Evolutionary conservation across 345 rosid species (phyloP).

Genomic region (Anastatica hierochuntica): DNA sequence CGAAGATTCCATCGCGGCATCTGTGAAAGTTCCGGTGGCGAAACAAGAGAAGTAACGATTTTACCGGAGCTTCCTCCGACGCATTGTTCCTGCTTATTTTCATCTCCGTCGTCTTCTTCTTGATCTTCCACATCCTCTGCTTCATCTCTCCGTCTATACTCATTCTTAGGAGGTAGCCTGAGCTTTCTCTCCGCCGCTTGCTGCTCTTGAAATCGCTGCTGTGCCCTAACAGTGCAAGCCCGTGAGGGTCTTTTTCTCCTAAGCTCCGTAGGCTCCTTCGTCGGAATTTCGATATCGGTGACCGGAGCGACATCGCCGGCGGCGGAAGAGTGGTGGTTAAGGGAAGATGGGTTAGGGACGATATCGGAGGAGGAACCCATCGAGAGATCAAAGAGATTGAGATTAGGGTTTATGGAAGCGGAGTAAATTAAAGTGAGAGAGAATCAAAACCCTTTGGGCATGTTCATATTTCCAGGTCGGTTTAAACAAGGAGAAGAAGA

Average conservation of each 20-base stretch:
- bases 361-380: not conserved
- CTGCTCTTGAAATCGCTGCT: slow-evolving; percentile 54
- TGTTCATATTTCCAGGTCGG: no score
- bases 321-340: slow-evolving; percentile 21
- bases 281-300: not conserved
- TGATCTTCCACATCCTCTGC: slow-evolving; percentile 25
- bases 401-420: not conserved
- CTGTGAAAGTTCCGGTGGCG: slow-evolving; percentile 64
- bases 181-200: slow-evolving; percentile 49
- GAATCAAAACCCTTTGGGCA: no score
- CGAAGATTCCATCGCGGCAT: slow-evolving; percentile 78
- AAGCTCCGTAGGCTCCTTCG: slow-evolving; percentile 8
- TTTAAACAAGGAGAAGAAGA: no score
- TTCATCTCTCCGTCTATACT: slow-evolving; percentile 26
- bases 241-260: slow-evolving; percentile 80
- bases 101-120: slow-evolving; percentile 19
- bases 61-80: slow-evolving; percentile 30
- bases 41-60: slow-evolving; percentile 59
- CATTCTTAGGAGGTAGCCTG: slow-evolving; percentile 35
- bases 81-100: slow-evolving; percentile 47
- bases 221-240: slow-evolving; percentile 78
- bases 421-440: no score
- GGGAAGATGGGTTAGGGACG: slow-evolving; percentile 40
- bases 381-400: not conserved
- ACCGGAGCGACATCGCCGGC: not conserved